phyloP scores from a whole-genome alignment of 768 basidiomycete species.

The Lactarius psammicola region DNA sequence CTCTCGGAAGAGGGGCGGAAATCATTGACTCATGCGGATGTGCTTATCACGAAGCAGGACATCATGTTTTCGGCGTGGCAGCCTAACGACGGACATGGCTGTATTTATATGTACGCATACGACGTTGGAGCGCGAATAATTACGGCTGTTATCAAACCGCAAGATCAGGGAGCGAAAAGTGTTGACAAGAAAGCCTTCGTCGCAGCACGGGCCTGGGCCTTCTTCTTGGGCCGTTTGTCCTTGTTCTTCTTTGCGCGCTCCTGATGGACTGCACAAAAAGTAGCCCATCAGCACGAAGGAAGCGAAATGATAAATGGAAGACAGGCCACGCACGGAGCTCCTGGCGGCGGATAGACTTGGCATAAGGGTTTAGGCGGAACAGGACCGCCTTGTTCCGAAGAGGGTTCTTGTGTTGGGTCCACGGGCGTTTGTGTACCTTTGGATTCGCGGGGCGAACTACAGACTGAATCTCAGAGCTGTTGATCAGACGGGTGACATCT shows the following conservation, averaged over 20 bases:
- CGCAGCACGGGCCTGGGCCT: slow-evolving; percentile 53
- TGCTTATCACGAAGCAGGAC: slow-evolving; percentile 27
- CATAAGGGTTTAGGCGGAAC: slow-evolving; percentile 98
- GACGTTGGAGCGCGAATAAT: slow-evolving; percentile 1
- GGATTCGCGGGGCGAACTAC: slow-evolving; percentile 88
- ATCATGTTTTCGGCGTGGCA: slow-evolving; percentile 31
- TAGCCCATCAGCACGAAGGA: slow-evolving; percentile 10
- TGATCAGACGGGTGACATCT: slow-evolving; percentile 96
- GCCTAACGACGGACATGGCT: slow-evolving; percentile 28
- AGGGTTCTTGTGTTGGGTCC: slow-evolving; percentile 99
- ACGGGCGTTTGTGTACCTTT: slow-evolving; percentile 86
- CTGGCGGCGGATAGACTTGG: slow-evolving; percentile 87
- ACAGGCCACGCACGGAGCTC: slow-evolving; percentile 67
- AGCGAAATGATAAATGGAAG: slow-evolving; percentile 1
- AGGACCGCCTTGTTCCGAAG: slow-evolving; percentile 89
- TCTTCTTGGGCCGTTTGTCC: slow-evolving; percentile 62
- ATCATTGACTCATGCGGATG: slow-evolving; percentile 14
- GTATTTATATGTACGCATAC: slow-evolving; percentile 16
- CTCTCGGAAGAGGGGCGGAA: slow-evolving; percentile 15
- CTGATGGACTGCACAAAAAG: slow-evolving; percentile 61
- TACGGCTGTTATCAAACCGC: slow-evolving; percentile 12
- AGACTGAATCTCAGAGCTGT: slow-evolving; percentile 97
- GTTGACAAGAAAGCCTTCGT: slow-evolving; percentile 82
- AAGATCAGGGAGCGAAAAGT: slow-evolving; percentile 76
- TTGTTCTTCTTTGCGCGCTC: slow-evolving; percentile 66